A percentile compares a stretch with the other conserved stretches of the same genome.
phyloP scores from a whole-genome alignment of 179 eudicot genomes.

The Beta macrorhiza region DNA sequence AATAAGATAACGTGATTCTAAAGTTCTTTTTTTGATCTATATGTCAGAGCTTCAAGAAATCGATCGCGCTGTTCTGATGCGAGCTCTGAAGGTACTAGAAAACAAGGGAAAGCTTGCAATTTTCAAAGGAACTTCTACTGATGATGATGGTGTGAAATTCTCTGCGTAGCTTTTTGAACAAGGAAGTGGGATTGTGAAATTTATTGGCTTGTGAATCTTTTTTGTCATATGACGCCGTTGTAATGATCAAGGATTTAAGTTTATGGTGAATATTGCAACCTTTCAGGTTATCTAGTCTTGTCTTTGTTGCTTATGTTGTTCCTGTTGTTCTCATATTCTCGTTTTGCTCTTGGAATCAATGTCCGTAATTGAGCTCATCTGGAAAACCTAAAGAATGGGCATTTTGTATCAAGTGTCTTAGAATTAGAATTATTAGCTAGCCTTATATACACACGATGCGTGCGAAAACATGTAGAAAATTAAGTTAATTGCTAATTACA shows the following conservation, averaged over 20 bases:
- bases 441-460: too few relatives aligned
- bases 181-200: background rate
- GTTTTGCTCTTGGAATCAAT: too few relatives aligned
- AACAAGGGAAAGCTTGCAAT: conserved; percentile 89
- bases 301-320: background rate
- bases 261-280: background rate
- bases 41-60: conserved; percentile 76
- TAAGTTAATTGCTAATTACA: too few relatives aligned
- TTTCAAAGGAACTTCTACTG: conserved; percentile 86
- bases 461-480: too few relatives aligned
- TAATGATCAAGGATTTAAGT: background rate
- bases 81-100: conserved; percentile 79
- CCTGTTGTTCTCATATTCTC: too few relatives aligned
- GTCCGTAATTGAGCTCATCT: too few relatives aligned
- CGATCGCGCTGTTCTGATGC: conserved; percentile 76
- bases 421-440: too few relatives aligned
- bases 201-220: background rate
- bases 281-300: background rate
- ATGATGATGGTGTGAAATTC: conserved; percentile 93
- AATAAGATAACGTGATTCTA: background rate
- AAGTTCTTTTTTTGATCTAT: conserved; percentile 3
- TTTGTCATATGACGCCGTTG: background rate
- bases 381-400: too few relatives aligned
- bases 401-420: too few relatives aligned
- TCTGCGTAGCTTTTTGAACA: conserved; percentile 41